Conservation (phyloP, 2,329 filamentous ascomycete genomes). For the Talaromyces sp. region DNA sequence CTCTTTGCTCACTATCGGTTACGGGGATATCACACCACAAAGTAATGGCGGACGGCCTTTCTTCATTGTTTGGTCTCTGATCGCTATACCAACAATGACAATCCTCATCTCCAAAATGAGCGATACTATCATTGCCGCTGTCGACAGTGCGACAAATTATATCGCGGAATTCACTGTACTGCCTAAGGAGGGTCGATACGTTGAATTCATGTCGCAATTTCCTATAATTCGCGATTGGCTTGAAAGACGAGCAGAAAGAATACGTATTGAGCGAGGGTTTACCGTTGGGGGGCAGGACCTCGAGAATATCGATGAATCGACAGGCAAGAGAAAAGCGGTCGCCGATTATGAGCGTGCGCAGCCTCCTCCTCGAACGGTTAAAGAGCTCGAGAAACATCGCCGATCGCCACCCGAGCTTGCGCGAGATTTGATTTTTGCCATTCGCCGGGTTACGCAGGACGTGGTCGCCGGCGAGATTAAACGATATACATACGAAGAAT, state of each 20-base stretch:
- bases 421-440: conserved; percentile 64
- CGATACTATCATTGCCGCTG: conserved; percentile 71
- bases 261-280: conserved; percentile 51
- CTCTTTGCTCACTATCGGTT: conserved; percentile 80
- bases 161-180: conserved; percentile 66
- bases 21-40: conserved; percentile 75
- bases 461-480: conserved; percentile 58
- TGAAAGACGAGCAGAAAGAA: conserved; percentile 41
- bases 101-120: conserved; percentile 81
- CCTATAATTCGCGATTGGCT: conserved; percentile 42
- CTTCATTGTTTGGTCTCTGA: conserved; percentile 88
- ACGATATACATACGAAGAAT: conserved; percentile 77
- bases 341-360: conserved; percentile 17
- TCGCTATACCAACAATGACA: conserved; percentile 85
- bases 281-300: conserved; percentile 30
- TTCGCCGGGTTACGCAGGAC: conserved; percentile 65
- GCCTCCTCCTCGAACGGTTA: conserved; percentile 34
- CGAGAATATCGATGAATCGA: not conserved
- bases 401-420: conserved; percentile 59
- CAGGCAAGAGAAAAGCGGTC: conserved; percentile 7
- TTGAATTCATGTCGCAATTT: conserved; percentile 50
- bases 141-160: conserved; percentile 61
- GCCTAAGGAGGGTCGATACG: conserved; percentile 60
- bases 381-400: conserved; percentile 50
- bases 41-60: conserved; percentile 78